Base-by-base conservation (phyloP, 495 filamentous ascomycete species). In the Durotheca rogersii region DNA sequence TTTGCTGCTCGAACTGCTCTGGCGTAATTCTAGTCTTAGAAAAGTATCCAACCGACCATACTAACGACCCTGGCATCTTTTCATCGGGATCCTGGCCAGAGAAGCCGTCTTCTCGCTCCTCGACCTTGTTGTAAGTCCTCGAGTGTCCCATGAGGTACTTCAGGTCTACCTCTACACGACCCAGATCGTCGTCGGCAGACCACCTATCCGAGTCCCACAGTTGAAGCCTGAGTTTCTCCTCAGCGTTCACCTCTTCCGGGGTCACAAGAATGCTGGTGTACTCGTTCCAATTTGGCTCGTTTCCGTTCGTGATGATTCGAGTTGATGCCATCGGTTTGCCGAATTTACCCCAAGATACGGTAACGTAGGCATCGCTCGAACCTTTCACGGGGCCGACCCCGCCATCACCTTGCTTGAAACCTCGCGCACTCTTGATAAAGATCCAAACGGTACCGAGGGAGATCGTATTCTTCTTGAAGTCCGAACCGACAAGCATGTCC, bases 331-430 rank as follows among this genome's bases (percentile, higher is more conserved):
- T 66, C 27, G 85, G 81, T 53, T 88, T 88, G 37, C 83, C 82
- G 57, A 87, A 87, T 51, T 88, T 89, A 11, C 81, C 83, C 82
- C 86, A 89, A 7, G 81, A 84, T 11, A 87, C 80, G 7, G 76
- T 80, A 18, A 88, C 81, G 58, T 88, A 89, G 1, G 79, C 68
- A 63, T 89, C 86, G 16, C 81, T 78, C 16, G 80, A 81, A 3
- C 85, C 84, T 50, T 79, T 73, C 23, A 84, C 42, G 5, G 71
- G 67, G 1, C 73, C 74, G 17, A 85, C 56, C 11, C 78, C 72
- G 10, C 72, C 70, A 60, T 89, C 86, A 2, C 82, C 84, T 47
- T 80, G 74, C 56, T 86, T 86, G 66, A 89, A 87, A 11, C 75
- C 81, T 21, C 68, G 73, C 0, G 84, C 85, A 11, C 71, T 67